Evolutionary conservation across 2,329 filamentous ascomycete species (phyloP), one percentile per base, ranked within the genome.

Genomic region (Fusarium metavorans): DNA sequence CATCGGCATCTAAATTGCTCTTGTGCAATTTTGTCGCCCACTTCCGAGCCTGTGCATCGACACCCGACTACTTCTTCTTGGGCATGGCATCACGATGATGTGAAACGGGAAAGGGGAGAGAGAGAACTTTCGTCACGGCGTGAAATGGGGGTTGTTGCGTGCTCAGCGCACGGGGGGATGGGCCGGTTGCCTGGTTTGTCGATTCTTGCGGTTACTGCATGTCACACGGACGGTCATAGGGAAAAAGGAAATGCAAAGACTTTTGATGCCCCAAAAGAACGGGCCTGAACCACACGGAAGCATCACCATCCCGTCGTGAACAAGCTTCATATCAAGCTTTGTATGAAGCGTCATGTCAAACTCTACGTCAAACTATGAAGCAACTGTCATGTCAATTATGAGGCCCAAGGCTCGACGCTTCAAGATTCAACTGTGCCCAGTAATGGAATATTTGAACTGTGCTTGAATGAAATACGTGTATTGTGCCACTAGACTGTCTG

Each of bases 1-100:
- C 86, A 95, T 99, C 89, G 95, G 95, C 85, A 97, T 99, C 91
- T 99, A 97, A 91, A 91, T 85, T 30, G 83, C 81, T 81, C 78
- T 52, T 77, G 75, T 81, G 69, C 66, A 73, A 60, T 67, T 67
- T 52, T 32, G 39, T 65, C 68, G 72, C 71, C 73, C 82, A 79
- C 79, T 77, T 76, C 77, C 77, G 70, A 78, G 74, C 76, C 71
- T 77, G 74, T 74, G 71, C 69, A 77, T 76, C 78, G 68, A 77
- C 70, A 74, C 70, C 69, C 74, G 66, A 75, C 71, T 71, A 75
- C 71, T 71, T 66, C 74, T 72, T 67, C 74, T 58, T 76, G 74
- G 72, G 71, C 80, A 78, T 80, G 80, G 72, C 76, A 75, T 80
- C 74, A 74, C 74, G 64, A 73, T 78, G 77, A 77, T 75, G 67